These are phyloP conservation scores for Globisporangium spinosum DNA, from an alignment of 352 stramenopile species.

Conservation along the genomic window DNA sequence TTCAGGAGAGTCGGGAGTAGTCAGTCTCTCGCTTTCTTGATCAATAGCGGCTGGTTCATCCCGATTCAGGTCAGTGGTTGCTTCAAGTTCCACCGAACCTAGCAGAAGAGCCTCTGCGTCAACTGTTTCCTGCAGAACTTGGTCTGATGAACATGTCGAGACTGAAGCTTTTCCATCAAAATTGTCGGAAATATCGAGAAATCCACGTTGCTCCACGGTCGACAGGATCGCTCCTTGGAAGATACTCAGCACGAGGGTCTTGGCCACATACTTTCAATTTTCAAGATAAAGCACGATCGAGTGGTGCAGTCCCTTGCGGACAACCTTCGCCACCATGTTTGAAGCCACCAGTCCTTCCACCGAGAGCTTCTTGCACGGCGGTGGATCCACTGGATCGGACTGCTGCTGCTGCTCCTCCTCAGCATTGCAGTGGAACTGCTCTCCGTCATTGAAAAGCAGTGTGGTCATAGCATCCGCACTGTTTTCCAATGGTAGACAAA, in stretches of 20 bases:
- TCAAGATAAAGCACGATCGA: constrained; percentile 13
- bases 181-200: background rate
- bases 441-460: constrained; percentile 8
- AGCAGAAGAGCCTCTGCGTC: background rate
- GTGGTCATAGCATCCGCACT: background rate
- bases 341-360: constrained; percentile 3
- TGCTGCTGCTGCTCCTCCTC: background rate
- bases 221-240: constrained; percentile 3
- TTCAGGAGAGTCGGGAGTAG: background rate
- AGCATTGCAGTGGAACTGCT: background rate
- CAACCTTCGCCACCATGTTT: background rate
- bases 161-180: background rate
- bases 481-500: background rate
- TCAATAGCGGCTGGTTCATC: background rate
- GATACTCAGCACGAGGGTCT: constrained; percentile 11
- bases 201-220: background rate
- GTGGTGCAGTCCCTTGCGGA: constrained; percentile 16
- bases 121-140: background rate
- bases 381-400: background rate
- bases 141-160: background rate
- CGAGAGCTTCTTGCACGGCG: background rate
- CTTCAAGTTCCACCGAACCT: background rate
- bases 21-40: background rate
- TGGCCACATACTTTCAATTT: constrained; percentile 13
- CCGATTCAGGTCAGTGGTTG: background rate